phyloP scores from a whole-genome alignment of 768 basidiomycete genomes.

The Sarcomyxa edulis region DNA sequence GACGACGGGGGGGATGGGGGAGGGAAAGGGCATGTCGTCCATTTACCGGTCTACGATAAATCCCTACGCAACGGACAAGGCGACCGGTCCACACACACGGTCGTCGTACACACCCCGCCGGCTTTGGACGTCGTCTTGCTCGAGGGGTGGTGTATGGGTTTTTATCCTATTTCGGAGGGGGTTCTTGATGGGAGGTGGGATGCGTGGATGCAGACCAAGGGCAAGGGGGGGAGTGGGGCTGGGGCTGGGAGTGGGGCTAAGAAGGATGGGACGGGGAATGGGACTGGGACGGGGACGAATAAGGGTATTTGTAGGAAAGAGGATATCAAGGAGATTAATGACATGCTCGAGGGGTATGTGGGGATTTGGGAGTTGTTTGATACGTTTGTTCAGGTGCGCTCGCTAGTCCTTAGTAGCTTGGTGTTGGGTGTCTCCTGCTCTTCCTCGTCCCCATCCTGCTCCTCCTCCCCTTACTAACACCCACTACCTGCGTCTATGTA shows the following conservation, averaged over 20 bases:
- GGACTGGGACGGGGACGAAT: conserved; percentile 15
- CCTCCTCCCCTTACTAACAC: background rate
- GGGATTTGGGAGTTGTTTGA: conserved; percentile 69
- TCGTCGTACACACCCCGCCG: conserved; percentile 33
- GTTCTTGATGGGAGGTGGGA: conserved; percentile 52
- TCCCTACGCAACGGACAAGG: conserved; percentile 76
- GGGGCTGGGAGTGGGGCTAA: conserved; percentile 4
- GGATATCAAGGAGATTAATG: conserved; percentile 62
- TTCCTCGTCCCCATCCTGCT: conserved; percentile 1
- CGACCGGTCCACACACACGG: conserved; percentile 56
- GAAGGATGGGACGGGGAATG: conserved; percentile 28
- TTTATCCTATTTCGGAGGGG: conserved; percentile 51
- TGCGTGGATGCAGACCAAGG: conserved; percentile 38
- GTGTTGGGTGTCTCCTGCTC: too few relatives aligned
- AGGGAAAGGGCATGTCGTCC: conserved; percentile 25
- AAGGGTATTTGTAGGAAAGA: conserved; percentile 35
- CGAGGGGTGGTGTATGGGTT: conserved; percentile 97
- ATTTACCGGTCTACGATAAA: conserved; percentile 86
- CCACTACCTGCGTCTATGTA: background rate
- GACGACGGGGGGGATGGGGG: conserved; percentile 22
- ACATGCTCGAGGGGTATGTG: conserved; percentile 51
- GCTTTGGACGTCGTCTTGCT: conserved; percentile 75
- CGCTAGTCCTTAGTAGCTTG: too few relatives aligned
- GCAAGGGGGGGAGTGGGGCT: conserved; percentile 28
- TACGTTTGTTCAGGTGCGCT: conserved; percentile 68